These are phyloP conservation scores for Globomyces pollinis-pini DNA, from an alignment of 192 early-diverging fungal species.

Conservation along the genomic window DNA sequence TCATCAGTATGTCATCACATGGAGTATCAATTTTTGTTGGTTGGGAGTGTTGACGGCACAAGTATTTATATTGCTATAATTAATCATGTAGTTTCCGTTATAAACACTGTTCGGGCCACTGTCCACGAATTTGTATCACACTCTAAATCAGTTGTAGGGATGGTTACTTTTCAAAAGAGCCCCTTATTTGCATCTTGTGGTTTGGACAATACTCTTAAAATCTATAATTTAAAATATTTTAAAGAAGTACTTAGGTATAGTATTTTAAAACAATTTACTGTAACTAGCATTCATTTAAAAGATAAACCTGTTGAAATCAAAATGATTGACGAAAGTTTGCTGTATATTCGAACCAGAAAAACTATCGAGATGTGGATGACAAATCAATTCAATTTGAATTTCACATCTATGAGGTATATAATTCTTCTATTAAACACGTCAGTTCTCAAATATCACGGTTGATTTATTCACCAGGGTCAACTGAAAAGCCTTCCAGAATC, in stretches of 20 bases:
- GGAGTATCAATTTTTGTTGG: slow-evolving; percentile 34
- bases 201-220: slow-evolving; percentile 34
- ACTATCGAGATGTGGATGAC: slow-evolving; percentile 32
- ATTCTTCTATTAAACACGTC: slow-evolving; percentile 11
- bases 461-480: neutral
- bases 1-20: slow-evolving; percentile 28
- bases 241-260: slow-evolving; percentile 42
- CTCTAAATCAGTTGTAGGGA: slow-evolving; percentile 31
- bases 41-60: slow-evolving; percentile 38
- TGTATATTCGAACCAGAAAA: slow-evolving; percentile 29
- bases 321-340: slow-evolving; percentile 30
- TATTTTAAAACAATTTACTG: neutral
- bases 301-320: slow-evolving; percentile 30
- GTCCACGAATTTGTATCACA: slow-evolving; percentile 44
- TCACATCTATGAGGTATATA: slow-evolving; percentile 32
- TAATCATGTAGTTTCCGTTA: slow-evolving; percentile 23
- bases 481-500: slow-evolving; percentile 20
- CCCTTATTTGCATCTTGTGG: slow-evolving; percentile 31
- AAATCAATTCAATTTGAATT: slow-evolving; percentile 44
- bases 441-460: slow-evolving; percentile 12
- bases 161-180: slow-evolving; percentile 31
- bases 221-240: slow-evolving; percentile 40
- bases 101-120: slow-evolving; percentile 26
- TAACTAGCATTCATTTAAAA: slow-evolving; percentile 27
- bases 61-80: slow-evolving; percentile 7